These are phyloP conservation scores for Lasiosphaeria hispida DNA, from an alignment of 495 filamentous ascomycete genomes.

Conservation along the genomic window DNA sequence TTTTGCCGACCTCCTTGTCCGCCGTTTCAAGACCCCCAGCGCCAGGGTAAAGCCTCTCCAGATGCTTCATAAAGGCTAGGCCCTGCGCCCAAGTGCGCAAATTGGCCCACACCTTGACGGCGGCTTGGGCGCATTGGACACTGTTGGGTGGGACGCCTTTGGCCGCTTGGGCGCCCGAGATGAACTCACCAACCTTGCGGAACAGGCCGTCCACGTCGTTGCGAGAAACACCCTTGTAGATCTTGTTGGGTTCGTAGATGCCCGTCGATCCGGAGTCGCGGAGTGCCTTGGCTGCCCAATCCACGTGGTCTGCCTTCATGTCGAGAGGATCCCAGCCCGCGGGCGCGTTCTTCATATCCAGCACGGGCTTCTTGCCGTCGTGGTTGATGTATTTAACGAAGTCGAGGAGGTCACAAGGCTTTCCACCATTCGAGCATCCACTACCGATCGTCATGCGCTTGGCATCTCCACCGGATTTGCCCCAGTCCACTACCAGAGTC, in stretches of 20 bases:
- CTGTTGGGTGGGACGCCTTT: not conserved
- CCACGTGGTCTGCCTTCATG: not conserved
- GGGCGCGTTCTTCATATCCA: not conserved
- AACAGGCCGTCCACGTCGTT: constrained; percentile 1
- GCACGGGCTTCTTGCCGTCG: not conserved
- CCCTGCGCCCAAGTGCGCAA: not conserved
- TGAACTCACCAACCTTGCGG: not conserved
- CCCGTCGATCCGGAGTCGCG: not conserved
- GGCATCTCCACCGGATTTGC: not conserved
- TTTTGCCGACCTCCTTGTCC: not conserved
- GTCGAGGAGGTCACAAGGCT: not conserved
- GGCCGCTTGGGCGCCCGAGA: not conserved
- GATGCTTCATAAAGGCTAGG: not conserved
- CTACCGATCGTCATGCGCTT: not conserved
- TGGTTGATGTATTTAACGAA: constrained; percentile 3
- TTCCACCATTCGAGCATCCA: not conserved
- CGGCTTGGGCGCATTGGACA: not conserved
- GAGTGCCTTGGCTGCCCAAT: not conserved
- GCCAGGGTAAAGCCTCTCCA: not conserved
- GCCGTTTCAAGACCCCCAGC: not conserved
- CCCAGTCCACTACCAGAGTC: constrained; percentile 7
- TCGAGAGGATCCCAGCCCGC: not conserved
- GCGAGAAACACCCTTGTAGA: constrained; percentile 1
- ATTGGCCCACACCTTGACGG: not conserved
- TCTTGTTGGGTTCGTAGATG: not conserved